Conservation (phyloP, 176 grass and related monocot species). For the Elaeis guineensis region DNA sequence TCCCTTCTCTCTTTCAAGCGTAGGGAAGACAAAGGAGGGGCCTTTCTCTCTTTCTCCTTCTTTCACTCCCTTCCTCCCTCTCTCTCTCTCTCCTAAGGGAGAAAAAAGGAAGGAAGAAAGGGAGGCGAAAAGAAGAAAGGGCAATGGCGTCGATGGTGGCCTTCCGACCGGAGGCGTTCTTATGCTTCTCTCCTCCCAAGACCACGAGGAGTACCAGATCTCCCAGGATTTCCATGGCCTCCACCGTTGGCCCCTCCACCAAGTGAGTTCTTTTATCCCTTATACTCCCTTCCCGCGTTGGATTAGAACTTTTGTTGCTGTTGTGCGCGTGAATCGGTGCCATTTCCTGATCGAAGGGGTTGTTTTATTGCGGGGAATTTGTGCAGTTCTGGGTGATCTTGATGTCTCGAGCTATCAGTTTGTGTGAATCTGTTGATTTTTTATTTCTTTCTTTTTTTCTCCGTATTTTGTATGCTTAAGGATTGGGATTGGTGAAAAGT, state of each 20-base stretch:
- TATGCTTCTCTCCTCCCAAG: constrained; percentile 16
- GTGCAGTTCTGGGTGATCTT: too few relatives aligned
- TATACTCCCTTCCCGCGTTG: neutral
- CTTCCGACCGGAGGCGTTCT: constrained; percentile 23
- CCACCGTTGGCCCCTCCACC: constrained; percentile 9
- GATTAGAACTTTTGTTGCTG: neutral
- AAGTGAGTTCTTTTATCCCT: constrained; percentile 21
- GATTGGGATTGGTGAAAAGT: too few relatives aligned
- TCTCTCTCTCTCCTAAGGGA: constrained; percentile 4
- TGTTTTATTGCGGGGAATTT: too few relatives aligned
- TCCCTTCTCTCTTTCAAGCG: neutral
- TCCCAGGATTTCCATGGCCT: constrained; percentile 27
- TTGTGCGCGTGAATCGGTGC: too few relatives aligned
- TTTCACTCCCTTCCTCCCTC: too few relatives aligned
- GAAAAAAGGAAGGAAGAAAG: neutral
- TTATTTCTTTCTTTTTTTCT: too few relatives aligned
- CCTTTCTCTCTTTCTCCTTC: too few relatives aligned
- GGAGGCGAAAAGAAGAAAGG: neutral
- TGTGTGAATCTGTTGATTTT: too few relatives aligned
- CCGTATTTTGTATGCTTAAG: too few relatives aligned
- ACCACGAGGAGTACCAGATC: constrained; percentile 9
- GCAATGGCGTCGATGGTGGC: constrained; percentile 25
- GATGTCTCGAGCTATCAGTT: too few relatives aligned
- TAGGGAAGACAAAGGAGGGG: too few relatives aligned
- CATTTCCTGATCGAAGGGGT: too few relatives aligned